Conservation (phyloP, 768 basidiomycete genomes). For the Tephrocybe rancida region DNA sequence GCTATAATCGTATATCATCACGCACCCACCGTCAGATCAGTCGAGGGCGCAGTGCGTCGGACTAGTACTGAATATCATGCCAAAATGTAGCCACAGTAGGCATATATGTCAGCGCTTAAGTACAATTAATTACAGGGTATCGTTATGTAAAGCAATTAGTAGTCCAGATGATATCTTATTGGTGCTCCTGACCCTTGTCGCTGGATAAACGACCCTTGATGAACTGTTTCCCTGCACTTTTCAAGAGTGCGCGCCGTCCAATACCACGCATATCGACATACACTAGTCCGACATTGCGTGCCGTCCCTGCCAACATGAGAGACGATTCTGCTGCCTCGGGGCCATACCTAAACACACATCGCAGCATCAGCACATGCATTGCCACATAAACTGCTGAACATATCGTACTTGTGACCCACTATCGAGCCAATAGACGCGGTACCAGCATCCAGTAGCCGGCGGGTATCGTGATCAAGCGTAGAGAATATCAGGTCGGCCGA, state of each 20-base stretch:
- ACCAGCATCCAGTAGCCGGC: slow-evolving; percentile 52
- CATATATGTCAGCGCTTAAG: no score
- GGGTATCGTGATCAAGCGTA: slow-evolving; percentile 61
- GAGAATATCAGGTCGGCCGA: slow-evolving; percentile 69
- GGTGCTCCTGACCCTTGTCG: neutral
- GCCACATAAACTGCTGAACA: neutral
- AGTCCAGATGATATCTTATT: no score
- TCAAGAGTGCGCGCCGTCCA: slow-evolving; percentile 69
- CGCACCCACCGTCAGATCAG: no score
- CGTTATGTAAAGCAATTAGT: no score
- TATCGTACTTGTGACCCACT: slow-evolving; percentile 56
- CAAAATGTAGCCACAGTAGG: no score
- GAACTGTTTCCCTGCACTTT: slow-evolving; percentile 59
- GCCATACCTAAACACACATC: slow-evolving; percentile 49
- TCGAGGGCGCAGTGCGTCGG: no score
- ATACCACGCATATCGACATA: slow-evolving; percentile 79
- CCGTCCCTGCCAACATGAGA: slow-evolving; percentile 61
- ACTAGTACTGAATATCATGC: no score
- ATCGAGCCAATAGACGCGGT: slow-evolving; percentile 49
- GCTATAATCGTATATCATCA: no score
- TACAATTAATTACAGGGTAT: neutral
- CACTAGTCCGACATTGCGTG: slow-evolving; percentile 72
- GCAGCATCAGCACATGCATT: neutral
- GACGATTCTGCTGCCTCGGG: slow-evolving; percentile 62
- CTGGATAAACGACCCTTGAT: slow-evolving; percentile 39